A percentile compares a stretch with the other conserved stretches of the same genome.
Conservation (phyloP, 75 land plant species). For the Gnetum montanum region DNA sequence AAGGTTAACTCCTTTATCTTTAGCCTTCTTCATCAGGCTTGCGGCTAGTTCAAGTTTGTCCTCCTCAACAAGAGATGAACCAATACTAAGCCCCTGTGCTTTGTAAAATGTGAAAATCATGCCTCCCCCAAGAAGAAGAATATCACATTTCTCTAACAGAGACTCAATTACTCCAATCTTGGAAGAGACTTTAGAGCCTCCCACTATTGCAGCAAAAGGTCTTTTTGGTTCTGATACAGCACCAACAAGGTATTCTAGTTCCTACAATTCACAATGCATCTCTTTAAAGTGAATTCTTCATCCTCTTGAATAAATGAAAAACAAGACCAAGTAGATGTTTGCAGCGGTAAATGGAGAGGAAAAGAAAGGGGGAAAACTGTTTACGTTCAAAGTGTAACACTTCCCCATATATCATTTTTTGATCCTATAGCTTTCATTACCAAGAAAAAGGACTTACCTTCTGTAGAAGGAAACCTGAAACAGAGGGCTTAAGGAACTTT, state of each 20-base stretch:
- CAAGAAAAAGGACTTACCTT: conserved; percentile 36
- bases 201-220: conserved; percentile 91
- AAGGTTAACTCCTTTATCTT: conserved; percentile 52
- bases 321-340: background rate
- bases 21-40: conserved; percentile 42
- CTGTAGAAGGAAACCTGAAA: conserved; percentile 91
- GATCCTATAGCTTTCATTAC: background rate
- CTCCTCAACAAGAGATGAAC: conserved; percentile 67
- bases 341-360: too few relatives aligned
- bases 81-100: conserved; percentile 55
- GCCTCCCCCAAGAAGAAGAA: conserved; percentile 60
- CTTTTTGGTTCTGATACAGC: conserved; percentile 65
- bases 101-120: conserved; percentile 78
- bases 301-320: background rate
- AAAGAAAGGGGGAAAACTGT: too few relatives aligned
- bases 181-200: conserved; percentile 83
- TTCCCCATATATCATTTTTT: background rate
- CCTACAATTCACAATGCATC: too few relatives aligned
- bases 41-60: conserved; percentile 67
- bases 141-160: conserved; percentile 50
- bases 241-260: conserved; percentile 74
- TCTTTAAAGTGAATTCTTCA: background rate
- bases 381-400: too few relatives aligned
- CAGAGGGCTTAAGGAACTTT: conserved; percentile 62
- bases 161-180: conserved; percentile 88